phyloP scores from a whole-genome alignment of 2,329 filamentous ascomycete genomes.

The Colletotrichum echinochloae region DNA sequence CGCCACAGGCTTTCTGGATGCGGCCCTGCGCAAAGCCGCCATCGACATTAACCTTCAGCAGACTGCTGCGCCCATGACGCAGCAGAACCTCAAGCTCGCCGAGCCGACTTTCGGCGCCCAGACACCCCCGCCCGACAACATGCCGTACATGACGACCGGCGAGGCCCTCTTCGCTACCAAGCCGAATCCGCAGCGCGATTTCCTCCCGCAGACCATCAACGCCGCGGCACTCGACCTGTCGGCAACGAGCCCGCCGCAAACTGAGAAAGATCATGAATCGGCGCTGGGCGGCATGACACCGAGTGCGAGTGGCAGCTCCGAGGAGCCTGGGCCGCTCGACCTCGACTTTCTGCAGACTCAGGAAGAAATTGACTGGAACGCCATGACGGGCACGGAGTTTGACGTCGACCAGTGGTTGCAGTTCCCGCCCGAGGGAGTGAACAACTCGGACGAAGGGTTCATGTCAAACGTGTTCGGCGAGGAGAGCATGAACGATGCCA shows the following conservation, averaged over 20 bases:
- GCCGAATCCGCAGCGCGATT: constrained; percentile 37
- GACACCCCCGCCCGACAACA: constrained; percentile 67
- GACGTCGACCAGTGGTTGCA: constrained; percentile 71
- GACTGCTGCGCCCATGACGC: constrained; percentile 51
- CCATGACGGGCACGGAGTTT: constrained; percentile 63
- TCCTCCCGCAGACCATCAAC: constrained; percentile 54
- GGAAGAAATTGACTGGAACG: constrained; percentile 67
- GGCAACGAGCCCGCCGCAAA: constrained; percentile 58
- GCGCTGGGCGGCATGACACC: constrained; percentile 56
- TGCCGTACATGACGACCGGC: constrained; percentile 57
- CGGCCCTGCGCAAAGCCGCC: constrained; percentile 87
- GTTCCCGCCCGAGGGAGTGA: constrained; percentile 64
- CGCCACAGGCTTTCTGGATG: constrained; percentile 93
- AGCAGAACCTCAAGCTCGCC: constrained; percentile 45
- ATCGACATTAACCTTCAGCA: constrained; percentile 69
- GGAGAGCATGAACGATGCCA: constrained; percentile 42
- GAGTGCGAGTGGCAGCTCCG: constrained; percentile 58
- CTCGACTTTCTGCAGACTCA: constrained; percentile 61
- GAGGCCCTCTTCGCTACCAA: constrained; percentile 51
- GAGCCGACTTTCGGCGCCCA: constrained; percentile 55
- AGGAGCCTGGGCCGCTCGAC: constrained; percentile 56
- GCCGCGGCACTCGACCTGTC: constrained; percentile 51
- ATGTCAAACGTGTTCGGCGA: constrained; percentile 50
- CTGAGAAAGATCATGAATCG: constrained; percentile 55
- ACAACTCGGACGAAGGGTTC: constrained; percentile 53